These are phyloP conservation scores for Coemansia erecta DNA, from an alignment of 192 early-diverging fungal species.

Conservation along the genomic window DNA sequence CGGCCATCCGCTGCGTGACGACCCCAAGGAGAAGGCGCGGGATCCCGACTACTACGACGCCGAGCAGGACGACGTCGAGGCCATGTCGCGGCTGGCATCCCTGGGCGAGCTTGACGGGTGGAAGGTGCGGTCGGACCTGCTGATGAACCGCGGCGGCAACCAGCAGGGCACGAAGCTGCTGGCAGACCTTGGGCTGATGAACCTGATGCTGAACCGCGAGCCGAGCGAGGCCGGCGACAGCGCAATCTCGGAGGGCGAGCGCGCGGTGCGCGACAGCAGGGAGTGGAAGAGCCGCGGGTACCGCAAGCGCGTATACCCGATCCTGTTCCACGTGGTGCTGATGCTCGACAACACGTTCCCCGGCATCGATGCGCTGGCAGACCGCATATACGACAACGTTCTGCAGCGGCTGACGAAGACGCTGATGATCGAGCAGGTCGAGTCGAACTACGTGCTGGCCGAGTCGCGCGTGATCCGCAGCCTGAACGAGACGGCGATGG, in stretches of 20 bases:
- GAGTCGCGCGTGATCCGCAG: conserved; percentile 45
- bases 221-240: conserved; percentile 53
- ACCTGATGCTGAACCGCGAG: conserved; percentile 48
- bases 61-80: conserved; percentile 58
- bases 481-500: conserved; percentile 39
- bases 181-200: conserved; percentile 44
- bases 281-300: conserved; percentile 52
- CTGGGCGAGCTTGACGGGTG: conserved; percentile 38
- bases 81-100: conserved; percentile 36
- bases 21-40: conserved; percentile 47
- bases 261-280: conserved; percentile 53
- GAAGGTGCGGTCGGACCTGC: conserved; percentile 37
- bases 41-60: conserved; percentile 64
- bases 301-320: conserved; percentile 35
- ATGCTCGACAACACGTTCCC: conserved; percentile 52
- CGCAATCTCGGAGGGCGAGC: conserved; percentile 46
- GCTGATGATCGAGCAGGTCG: conserved; percentile 52
- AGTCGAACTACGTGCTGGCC: conserved; percentile 45
- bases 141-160: conserved; percentile 21
- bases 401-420: conserved; percentile 45
- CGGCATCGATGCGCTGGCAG: conserved; percentile 35
- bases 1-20: conserved; percentile 64
- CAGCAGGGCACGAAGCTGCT: conserved; percentile 40
- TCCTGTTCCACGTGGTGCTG: conserved; percentile 47
- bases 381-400: conserved; percentile 48